phyloP scores from a whole-genome alignment of 2,329 filamentous ascomycete genomes.

The Colletotrichum sp. region DNA sequence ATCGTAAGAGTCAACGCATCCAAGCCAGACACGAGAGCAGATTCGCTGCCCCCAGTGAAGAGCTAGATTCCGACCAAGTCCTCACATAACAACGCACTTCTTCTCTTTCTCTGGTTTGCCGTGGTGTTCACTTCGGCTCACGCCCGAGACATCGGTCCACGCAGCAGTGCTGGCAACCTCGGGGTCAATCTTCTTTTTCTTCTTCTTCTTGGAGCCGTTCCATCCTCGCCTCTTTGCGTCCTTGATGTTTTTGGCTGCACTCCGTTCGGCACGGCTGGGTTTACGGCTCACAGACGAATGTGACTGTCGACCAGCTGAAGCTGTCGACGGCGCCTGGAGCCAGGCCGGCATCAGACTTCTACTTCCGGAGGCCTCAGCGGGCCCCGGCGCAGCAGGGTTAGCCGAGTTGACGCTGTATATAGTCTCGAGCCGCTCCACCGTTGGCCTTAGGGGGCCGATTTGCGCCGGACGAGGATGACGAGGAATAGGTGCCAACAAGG shows the following conservation, averaged over 20 bases:
- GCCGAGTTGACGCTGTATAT: constrained; percentile 48
- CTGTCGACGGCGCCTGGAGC: constrained; percentile 36
- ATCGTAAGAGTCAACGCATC: not conserved
- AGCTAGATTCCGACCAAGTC: not conserved
- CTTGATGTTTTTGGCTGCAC: constrained; percentile 66
- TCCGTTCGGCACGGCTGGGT: constrained; percentile 62
- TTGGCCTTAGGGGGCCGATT: constrained; percentile 43
- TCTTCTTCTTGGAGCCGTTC: constrained; percentile 46
- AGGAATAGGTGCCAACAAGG: constrained; percentile 58
- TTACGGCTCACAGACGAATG: constrained; percentile 50
- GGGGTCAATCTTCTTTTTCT: constrained; percentile 35
- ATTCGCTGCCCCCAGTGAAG: not conserved
- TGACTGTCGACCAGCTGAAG: constrained; percentile 38
- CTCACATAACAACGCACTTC: constrained; percentile 61
- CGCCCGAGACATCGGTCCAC: constrained; percentile 57
- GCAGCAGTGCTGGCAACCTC: constrained; percentile 50
- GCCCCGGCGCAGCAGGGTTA: not conserved
- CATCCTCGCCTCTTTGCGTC: constrained; percentile 65
- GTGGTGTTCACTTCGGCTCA: constrained; percentile 24
- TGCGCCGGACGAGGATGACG: constrained; percentile 50
- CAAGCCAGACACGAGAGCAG: not conserved
- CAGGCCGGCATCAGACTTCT: constrained; percentile 33
- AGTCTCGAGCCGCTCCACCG: constrained; percentile 59
- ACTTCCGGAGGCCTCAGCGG: constrained; percentile 2
- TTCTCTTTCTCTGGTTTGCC: constrained; percentile 45